These are phyloP conservation scores for Lizonia empirigonia DNA, from an alignment of 2,329 filamentous ascomycete species.

Conservation along the genomic window DNA sequence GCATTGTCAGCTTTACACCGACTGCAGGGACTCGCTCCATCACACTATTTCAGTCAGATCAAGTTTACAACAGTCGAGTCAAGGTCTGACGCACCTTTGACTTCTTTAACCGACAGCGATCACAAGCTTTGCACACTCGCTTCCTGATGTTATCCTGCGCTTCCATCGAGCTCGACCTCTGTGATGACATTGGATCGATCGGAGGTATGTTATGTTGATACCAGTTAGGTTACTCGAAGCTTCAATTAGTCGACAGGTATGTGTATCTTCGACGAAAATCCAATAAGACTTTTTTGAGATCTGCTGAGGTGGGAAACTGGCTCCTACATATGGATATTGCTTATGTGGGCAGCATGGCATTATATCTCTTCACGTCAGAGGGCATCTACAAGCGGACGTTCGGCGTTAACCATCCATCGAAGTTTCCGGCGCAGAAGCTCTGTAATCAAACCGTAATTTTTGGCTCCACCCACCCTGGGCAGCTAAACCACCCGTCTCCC, in stretches of 20 bases:
- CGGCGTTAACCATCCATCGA: slow-evolving; percentile 26
- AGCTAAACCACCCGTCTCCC: slow-evolving; percentile 37
- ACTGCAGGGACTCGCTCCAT: slow-evolving; percentile 65
- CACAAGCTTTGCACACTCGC: slow-evolving; percentile 70
- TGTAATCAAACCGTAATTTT: slow-evolving; percentile 36
- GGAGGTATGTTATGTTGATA: neutral
- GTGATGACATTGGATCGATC: slow-evolving; percentile 40
- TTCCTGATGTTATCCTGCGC: slow-evolving; percentile 60
- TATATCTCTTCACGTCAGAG: slow-evolving; percentile 49
- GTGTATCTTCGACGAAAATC: slow-evolving; percentile 13
- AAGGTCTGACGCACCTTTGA: slow-evolving; percentile 60
- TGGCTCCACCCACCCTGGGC: slow-evolving; percentile 22
- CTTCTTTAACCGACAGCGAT: slow-evolving; percentile 69
- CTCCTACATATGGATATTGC: slow-evolving; percentile 37
- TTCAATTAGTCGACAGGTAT: slow-evolving; percentile 12
- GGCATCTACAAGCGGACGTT: slow-evolving; percentile 45
- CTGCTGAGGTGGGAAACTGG: slow-evolving; percentile 30
- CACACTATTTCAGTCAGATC: slow-evolving; percentile 54
- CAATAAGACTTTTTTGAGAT: slow-evolving; percentile 5
- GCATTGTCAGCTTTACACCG: slow-evolving; percentile 68
- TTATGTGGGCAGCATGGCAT: slow-evolving; percentile 44
- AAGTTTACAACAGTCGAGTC: neutral
- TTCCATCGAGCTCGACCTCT: slow-evolving; percentile 47
- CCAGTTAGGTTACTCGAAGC: slow-evolving; percentile 1
- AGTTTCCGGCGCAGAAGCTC: slow-evolving; percentile 5